A percentile compares a stretch with the other conserved stretches of the same genome.
Evolutionary conservation across 2,329 filamentous ascomycete genomes (phyloP).

Genomic region (Colletotrichum sp.): DNA sequence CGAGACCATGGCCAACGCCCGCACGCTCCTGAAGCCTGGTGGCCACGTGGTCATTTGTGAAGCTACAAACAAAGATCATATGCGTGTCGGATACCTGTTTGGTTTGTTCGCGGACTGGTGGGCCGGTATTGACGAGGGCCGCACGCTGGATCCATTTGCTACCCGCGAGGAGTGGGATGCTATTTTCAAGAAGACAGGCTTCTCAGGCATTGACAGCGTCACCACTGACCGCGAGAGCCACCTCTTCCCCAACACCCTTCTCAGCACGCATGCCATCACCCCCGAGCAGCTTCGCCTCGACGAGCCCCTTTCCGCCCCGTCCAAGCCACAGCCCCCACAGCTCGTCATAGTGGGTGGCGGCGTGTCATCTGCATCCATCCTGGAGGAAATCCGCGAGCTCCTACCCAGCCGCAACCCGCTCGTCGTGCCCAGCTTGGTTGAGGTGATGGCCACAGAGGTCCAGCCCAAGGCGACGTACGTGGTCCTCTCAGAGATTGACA

Average conservation of each 20-base stretch:
- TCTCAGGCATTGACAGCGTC: constrained; percentile 13
- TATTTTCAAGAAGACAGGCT: constrained; percentile 30
- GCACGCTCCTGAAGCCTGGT: constrained; percentile 32
- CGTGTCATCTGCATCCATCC: not conserved
- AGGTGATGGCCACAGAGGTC: not conserved
- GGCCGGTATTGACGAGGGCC: constrained; percentile 27
- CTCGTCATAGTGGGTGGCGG: not conserved
- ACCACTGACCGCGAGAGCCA: not conserved
- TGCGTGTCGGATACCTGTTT: constrained; percentile 22
- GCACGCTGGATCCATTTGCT: constrained; percentile 26
- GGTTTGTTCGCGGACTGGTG: constrained; percentile 35
- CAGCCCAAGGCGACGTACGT: not conserved
- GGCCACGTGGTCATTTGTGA: constrained; percentile 29
- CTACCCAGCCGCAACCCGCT: not conserved
- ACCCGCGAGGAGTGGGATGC: constrained; percentile 27
- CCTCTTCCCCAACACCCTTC: not conserved
- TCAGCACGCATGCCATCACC: not conserved
- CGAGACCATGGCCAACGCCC: constrained; percentile 26
- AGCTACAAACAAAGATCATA: not conserved
- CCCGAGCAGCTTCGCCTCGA: not conserved
- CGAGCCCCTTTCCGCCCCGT: not conserved
- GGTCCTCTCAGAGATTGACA: constrained; percentile 16
- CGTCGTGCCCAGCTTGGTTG: not conserved
- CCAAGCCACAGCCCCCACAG: not conserved
- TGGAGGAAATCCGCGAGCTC: not conserved